Conservation (phyloP, 345 rosid genomes). For the Camelina sativa region DNA sequence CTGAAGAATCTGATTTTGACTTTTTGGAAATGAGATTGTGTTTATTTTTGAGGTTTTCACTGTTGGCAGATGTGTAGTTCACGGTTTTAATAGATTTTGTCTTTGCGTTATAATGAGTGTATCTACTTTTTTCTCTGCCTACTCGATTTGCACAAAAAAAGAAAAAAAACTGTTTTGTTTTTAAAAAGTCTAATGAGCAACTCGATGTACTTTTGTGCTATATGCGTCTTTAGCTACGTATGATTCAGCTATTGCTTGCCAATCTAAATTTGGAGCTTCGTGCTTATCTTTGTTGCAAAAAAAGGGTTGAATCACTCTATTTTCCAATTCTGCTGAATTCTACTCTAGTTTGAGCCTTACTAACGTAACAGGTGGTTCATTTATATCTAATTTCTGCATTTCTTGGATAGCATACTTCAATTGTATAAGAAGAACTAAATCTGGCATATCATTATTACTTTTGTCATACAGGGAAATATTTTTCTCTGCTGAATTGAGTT, state of each 20-base stretch:
- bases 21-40: constrained; percentile 29
- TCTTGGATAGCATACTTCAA: constrained; percentile 11
- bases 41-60: background rate
- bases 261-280: constrained; percentile 14
- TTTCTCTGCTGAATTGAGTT: constrained; percentile 22
- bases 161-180: background rate
- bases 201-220: background rate
- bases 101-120: constrained; percentile 9
- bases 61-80: constrained; percentile 19
- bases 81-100: background rate
- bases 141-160: background rate
- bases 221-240: background rate
- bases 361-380: constrained; percentile 8
- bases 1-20: constrained; percentile 25
- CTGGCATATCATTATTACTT: background rate
- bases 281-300: background rate
- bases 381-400: background rate
- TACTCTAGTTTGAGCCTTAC: constrained; percentile 12
- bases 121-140: constrained; percentile 2
- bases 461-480: background rate
- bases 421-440: constrained; percentile 17
- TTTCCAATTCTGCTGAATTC: constrained; percentile 7
- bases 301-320: constrained; percentile 7
- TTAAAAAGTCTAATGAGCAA: background rate
- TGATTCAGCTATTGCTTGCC: background rate